Conservation (phyloP, 176 grass and related monocot genomes). For the Typha latifolia region DNA sequence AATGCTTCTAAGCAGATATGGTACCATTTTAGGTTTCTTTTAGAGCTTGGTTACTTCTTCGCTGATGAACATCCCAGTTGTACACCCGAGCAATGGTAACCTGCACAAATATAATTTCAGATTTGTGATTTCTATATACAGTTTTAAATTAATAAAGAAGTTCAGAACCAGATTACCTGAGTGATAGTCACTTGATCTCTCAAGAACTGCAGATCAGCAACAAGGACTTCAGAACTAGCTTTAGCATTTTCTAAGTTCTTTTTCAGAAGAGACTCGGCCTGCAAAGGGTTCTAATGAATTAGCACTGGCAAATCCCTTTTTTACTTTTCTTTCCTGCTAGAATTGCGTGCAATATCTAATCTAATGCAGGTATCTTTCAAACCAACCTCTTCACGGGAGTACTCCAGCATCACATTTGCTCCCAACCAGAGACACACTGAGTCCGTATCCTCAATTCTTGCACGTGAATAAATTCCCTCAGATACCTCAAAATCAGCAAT, state of each 20-base stretch:
- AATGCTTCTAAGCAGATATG: too few relatives aligned
- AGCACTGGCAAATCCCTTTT: not conserved
- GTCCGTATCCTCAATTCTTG: constrained; percentile 61
- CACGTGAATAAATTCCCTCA: constrained; percentile 87
- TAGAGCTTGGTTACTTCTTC: constrained; percentile 59
- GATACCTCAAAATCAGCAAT: constrained; percentile 91
- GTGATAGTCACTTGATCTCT: constrained; percentile 95
- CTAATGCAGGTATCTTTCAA: not conserved
- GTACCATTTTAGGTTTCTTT: constrained; percentile 39
- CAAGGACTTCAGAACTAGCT: constrained; percentile 86
- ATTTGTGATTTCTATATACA: too few relatives aligned
- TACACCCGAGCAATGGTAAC: constrained; percentile 91
- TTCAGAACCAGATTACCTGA: constrained; percentile 38
- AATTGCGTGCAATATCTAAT: not conserved
- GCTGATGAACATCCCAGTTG: constrained; percentile 98
- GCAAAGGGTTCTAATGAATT: constrained; percentile 8
- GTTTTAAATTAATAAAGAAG: not conserved
- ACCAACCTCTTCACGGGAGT: constrained; percentile 80
- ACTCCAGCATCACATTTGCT: constrained; percentile 96
- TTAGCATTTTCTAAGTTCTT: constrained; percentile 97
- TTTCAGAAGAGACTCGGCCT: constrained; percentile 74
- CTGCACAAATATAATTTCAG: constrained; percentile 21
- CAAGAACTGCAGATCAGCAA: constrained; percentile 86
- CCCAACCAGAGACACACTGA: constrained; percentile 96
- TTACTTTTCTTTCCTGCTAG: not conserved